A percentile compares a stretch with the other conserved stretches of the same genome.
Evolutionary conservation across 768 basidiomycete species (phyloP).

Genomic region (Suillus ampliporus): DNA sequence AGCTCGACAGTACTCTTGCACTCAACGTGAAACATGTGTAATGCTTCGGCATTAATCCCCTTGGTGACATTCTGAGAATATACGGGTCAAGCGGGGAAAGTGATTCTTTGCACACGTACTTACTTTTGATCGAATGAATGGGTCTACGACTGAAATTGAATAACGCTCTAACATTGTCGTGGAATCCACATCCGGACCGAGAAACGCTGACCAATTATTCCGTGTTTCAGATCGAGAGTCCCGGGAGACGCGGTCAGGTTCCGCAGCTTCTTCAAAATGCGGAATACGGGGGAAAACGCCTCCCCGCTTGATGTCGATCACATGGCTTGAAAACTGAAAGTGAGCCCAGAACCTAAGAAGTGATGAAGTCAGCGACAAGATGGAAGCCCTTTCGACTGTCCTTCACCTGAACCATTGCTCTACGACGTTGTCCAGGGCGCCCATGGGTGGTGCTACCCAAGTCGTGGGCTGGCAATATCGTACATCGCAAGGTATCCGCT

Average conservation of each 20-base stretch:
- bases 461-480: constrained; percentile 27
- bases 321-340: constrained; percentile 38
- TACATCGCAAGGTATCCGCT: constrained; percentile 36
- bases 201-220: not conserved
- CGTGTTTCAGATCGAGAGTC: not conserved
- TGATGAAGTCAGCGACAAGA: constrained; percentile 4
- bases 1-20: constrained; percentile 52
- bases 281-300: constrained; percentile 39
- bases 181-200: not conserved
- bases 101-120: not conserved
- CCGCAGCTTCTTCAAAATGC: not conserved
- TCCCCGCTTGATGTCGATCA: constrained; percentile 48
- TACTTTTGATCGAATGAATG: constrained; percentile 48
- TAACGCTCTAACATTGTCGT: not conserved
- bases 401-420: constrained; percentile 51
- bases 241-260: not conserved
- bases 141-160: constrained; percentile 42
- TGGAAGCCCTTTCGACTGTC: constrained; percentile 9
- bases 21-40: constrained; percentile 10
- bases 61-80: constrained; percentile 29
- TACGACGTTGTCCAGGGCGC: constrained; percentile 32
- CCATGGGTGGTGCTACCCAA: constrained; percentile 18
- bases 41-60: constrained; percentile 6
- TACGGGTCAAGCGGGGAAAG: not conserved
- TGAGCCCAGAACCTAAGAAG: constrained; percentile 50